Conservation (phyloP, 1,139 yeast genomes). For the Pichia sp. region DNA sequence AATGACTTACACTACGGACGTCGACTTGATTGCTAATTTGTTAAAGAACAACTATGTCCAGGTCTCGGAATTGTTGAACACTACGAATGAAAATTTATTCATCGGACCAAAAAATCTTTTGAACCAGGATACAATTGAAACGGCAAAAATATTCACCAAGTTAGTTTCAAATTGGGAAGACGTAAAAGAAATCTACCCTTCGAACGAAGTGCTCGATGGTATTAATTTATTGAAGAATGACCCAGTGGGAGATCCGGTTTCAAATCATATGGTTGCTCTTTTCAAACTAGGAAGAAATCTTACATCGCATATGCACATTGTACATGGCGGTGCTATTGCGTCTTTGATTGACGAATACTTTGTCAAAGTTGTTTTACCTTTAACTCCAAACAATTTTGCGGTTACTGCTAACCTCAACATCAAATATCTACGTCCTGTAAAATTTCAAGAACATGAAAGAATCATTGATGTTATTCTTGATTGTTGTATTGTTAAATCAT, state of each 20-base stretch:
- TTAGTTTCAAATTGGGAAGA: slow-evolving; percentile 5
- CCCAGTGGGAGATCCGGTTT: slow-evolving; percentile 11
- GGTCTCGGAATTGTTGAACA: slow-evolving; percentile 19
- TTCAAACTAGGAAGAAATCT: slow-evolving; percentile 40
- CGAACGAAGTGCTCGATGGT: neutral
- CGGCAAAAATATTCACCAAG: slow-evolving; percentile 17
- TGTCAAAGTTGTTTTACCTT: slow-evolving; percentile 45
- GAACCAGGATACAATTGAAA: slow-evolving; percentile 17
- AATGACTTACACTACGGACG: slow-evolving; percentile 3
- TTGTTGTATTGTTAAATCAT: slow-evolving; percentile 17
- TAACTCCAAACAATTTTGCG: slow-evolving; percentile 32
- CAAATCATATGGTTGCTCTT: slow-evolving; percentile 35
- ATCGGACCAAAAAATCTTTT: slow-evolving; percentile 22
- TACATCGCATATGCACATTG: slow-evolving; percentile 44
- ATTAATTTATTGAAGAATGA: neutral
- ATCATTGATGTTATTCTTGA: slow-evolving; percentile 18
- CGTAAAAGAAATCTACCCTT: slow-evolving; percentile 5
- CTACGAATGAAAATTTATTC: slow-evolving; percentile 18
- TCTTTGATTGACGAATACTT: slow-evolving; percentile 48
- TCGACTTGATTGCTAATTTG: neutral
- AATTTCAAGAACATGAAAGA: slow-evolving; percentile 11
- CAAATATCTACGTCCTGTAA: slow-evolving; percentile 21
- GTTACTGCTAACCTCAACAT: slow-evolving; percentile 27
- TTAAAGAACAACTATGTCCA: slow-evolving; percentile 9
- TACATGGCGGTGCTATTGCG: slow-evolving; percentile 53